Base-by-base conservation (phyloP, 2,329 filamentous ascomycete genomes). In the Zalaria sp. region DNA sequence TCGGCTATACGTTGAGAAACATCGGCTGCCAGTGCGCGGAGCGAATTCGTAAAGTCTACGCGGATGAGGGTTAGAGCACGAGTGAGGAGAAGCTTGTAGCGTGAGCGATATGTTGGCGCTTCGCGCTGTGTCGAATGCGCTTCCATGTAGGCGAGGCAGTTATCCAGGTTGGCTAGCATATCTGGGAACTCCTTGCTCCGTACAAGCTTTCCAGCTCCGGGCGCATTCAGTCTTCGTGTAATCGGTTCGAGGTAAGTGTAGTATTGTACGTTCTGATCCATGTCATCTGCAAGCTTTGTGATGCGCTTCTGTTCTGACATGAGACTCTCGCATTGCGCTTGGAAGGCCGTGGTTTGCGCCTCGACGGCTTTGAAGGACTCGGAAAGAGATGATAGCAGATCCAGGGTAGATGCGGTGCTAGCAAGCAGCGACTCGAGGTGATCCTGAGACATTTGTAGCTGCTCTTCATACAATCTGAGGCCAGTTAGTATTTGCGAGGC, bases 201-300 rank as follows among this genome's bases (percentile, higher is more conserved):
- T 10, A 95, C 88, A 42, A 94, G 71, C 43, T 81, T 86, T 38
- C 84, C 80, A 18, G 89, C 88, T 1, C 88, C 87, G 0, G 91
- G 88, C 0, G 88, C 88, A 66, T 96, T 96, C 44, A 98, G 75
- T 9, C 87, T 76, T 42, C 88, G 75, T 0, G 87, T 94, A 46
- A 89, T 87, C 37, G 81, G 87, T 49, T 98, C 91, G 4, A 98
- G 72, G 56, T 94, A 95, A 18, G 83, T 77, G 60, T 98, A 98
- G 62, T 93, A 95, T 56, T 88, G 80, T n/a, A 95, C 68, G 52
- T 95, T 93, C 25, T 84, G 83, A 26, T 84, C 81, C 43, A 98
- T 81, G 44, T 87, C 81, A 50, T 93, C 77, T 3, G 87, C 86
- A 35, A 98, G 72, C 49, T 72, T 74, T 47, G 84, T 79, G 34